phyloP scores from a whole-genome alignment of 179 eudicot genomes.

The Corrigiola litoralis region DNA sequence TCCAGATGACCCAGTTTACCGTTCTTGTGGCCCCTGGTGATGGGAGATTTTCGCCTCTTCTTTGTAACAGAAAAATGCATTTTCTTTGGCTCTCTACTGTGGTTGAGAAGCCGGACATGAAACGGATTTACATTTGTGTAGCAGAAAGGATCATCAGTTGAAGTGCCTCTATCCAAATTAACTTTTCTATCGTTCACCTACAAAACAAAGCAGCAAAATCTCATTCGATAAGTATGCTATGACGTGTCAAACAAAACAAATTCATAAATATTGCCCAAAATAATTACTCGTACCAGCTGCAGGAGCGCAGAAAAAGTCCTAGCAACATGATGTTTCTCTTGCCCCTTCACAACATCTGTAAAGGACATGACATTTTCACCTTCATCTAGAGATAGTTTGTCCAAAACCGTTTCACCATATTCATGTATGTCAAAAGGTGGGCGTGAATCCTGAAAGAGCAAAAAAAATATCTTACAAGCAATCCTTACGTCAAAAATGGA shows the following conservation, averaged over 20 bases:
- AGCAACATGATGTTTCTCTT: constrained; percentile 82
- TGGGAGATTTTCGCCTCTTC: constrained; percentile 62
- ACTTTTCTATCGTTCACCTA: constrained; percentile 83
- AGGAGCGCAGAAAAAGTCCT: constrained; percentile 86
- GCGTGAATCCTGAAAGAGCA: constrained; percentile 56
- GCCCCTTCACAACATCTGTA: constrained; percentile 65
- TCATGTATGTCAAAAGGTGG: constrained; percentile 88
- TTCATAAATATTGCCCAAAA: not conserved
- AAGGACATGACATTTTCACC: constrained; percentile 46
- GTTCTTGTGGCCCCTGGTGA: constrained; percentile 22
- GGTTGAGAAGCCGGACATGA: constrained; percentile 45
- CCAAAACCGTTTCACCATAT: constrained; percentile 69
- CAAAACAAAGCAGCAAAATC: not conserved
- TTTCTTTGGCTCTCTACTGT: constrained; percentile 37
- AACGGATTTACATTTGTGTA: constrained; percentile 64
- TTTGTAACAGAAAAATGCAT: constrained; percentile 45
- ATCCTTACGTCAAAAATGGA: not conserved
- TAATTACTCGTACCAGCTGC: constrained; percentile 82
- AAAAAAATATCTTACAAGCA: not conserved
- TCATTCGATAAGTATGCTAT: not conserved
- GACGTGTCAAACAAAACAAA: not conserved
- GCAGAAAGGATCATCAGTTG: constrained; percentile 41
- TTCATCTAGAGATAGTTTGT: constrained; percentile 45
- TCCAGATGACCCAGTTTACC: constrained; percentile 14
- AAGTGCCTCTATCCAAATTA: constrained; percentile 42